These are phyloP conservation scores for Daldinia grandis DNA, from an alignment of 495 filamentous ascomycete species.

Conservation along the genomic window DNA sequence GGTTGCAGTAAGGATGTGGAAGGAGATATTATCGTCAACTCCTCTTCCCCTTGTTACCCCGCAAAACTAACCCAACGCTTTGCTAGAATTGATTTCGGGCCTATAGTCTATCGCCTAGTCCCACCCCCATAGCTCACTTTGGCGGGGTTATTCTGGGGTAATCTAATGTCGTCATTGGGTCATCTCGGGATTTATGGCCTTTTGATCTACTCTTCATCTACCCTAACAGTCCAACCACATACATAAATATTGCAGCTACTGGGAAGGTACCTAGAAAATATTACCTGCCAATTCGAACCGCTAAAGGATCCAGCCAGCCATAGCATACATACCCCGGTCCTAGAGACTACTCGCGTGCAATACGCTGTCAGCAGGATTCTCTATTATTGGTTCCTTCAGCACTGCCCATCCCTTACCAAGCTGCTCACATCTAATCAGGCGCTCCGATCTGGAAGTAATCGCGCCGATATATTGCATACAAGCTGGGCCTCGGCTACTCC, in stretches of 20 bases:
- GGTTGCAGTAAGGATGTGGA: not conserved
- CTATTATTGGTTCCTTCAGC: constrained; percentile 23
- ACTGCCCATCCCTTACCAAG: not conserved
- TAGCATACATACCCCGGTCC: not conserved
- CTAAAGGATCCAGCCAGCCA: constrained; percentile 23
- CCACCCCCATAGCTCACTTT: constrained; percentile 32
- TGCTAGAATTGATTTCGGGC: constrained; percentile 4
- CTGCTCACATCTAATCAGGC: constrained; percentile 9
- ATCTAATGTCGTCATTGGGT: constrained; percentile 21
- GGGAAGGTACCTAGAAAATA: not conserved
- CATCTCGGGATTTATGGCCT: not conserved
- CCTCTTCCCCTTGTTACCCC: constrained; percentile 25
- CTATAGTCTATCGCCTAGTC: constrained; percentile 2
- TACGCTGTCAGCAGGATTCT: constrained; percentile 4
- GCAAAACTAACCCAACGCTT: constrained; percentile 10
- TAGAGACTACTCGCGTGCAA: constrained; percentile 7
- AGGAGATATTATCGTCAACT: not conserved
- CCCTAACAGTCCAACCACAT: constrained; percentile 1
- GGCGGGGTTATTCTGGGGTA: constrained; percentile 22
- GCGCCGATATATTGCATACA: constrained; percentile 20
- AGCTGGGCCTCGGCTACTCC: constrained; percentile 27
- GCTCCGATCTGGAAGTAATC: constrained; percentile 11
- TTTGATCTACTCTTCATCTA: constrained; percentile 21
- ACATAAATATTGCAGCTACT: constrained; percentile 5
- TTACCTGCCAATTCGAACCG: constrained; percentile 25